phyloP scores from a whole-genome alignment of 1,139 yeast species.

The Kodamaea derodonti region DNA sequence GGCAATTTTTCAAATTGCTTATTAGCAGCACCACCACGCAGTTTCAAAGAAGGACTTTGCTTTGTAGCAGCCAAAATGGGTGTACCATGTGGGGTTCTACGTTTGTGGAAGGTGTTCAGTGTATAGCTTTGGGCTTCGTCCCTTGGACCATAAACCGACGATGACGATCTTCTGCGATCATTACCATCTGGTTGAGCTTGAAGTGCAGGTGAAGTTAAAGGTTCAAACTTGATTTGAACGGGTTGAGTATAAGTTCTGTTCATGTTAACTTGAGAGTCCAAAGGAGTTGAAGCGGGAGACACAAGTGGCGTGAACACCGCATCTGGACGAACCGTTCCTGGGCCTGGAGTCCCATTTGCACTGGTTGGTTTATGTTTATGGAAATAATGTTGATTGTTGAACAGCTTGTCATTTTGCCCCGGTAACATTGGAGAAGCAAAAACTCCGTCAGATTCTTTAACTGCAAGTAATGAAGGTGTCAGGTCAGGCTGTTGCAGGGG shows the following conservation, averaged over 20 bases:
- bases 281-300: constrained; percentile 71
- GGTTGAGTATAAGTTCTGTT: constrained; percentile 26
- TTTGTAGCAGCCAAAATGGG: constrained; percentile 34
- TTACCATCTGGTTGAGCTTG: constrained; percentile 35
- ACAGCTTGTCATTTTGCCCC: constrained; percentile 42
- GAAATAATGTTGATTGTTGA: constrained; percentile 41
- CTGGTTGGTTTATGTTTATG: constrained; percentile 21
- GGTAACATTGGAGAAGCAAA: constrained; percentile 42
- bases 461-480: constrained; percentile 28
- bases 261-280: constrained; percentile 36
- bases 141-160: constrained; percentile 27
- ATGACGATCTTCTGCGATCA: constrained; percentile 34
- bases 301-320: constrained; percentile 68
- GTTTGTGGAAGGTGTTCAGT: constrained; percentile 17
- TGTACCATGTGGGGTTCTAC: constrained; percentile 49
- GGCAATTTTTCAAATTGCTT: constrained; percentile 33
- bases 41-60: constrained; percentile 8
- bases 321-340: constrained; percentile 33
- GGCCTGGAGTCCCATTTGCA: constrained; percentile 1
- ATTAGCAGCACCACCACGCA: constrained; percentile 8
- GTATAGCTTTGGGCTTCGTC: constrained; percentile 18
- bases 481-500: constrained; percentile 23
- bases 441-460: constrained; percentile 11
- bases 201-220: constrained; percentile 65
- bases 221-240: constrained; percentile 36